A percentile compares a stretch with the other conserved stretches of the same genome.
phyloP scores from a whole-genome alignment of 441 rosid genomes.

The Dalechampia spathulata region DNA sequence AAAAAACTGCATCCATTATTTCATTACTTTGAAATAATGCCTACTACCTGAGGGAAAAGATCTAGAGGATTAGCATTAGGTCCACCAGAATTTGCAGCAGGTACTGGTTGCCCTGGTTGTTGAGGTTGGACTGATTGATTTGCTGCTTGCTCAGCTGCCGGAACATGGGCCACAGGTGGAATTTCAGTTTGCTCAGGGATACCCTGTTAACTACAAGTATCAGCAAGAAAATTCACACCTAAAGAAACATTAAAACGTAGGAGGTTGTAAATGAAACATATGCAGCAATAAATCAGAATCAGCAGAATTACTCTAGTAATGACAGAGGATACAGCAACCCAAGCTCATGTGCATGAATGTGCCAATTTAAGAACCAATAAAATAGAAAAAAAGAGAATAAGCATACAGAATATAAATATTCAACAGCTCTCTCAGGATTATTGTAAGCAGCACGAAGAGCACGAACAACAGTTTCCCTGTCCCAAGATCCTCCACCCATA shows the following conservation, averaged over 20 bases:
- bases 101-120: too few species aligned
- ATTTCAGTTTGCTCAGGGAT: constrained; percentile 72
- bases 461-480: constrained; percentile 65
- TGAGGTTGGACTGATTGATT: constrained; percentile 39
- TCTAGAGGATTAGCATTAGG: constrained; percentile 77
- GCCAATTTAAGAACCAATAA: neutral
- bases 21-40: neutral
- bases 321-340: neutral
- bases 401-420: constrained; percentile 77
- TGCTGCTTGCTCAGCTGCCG: constrained; percentile 41
- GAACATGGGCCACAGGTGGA: constrained; percentile 45
- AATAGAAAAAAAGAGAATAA: too few species aligned
- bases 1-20: too few species aligned
- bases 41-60: constrained; percentile 70
- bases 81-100: constrained; percentile 36
- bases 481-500: constrained; percentile 96
- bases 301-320: too few species aligned
- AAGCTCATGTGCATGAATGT: neutral
- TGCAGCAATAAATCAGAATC: too few species aligned
- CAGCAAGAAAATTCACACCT: neutral
- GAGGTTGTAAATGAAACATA: too few species aligned
- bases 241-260: neutral
- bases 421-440: constrained; percentile 95
- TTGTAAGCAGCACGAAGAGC: constrained; percentile 93
- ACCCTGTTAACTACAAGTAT: constrained; percentile 28